These are phyloP conservation scores for Candida sanyaensis DNA, from an alignment of 1,139 yeast genomes.

Conservation along the genomic window DNA sequence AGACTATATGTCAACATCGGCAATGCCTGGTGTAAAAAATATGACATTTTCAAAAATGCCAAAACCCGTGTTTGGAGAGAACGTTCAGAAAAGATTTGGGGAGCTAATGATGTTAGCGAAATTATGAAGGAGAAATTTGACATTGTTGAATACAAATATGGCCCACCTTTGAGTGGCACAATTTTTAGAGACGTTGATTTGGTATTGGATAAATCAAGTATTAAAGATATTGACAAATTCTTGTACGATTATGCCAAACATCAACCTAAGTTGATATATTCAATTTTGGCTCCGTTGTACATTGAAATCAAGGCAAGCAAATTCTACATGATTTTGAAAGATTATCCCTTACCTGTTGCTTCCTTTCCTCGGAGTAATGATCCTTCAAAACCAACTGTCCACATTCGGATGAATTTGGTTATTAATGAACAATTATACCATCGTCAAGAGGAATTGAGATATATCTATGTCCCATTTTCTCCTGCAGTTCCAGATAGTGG, in stretches of 20 bases:
- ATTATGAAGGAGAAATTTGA: slow-evolving; percentile 34
- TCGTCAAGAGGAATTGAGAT: slow-evolving; percentile 44
- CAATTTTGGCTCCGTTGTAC: slow-evolving; percentile 41
- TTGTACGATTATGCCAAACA: slow-evolving; percentile 38
- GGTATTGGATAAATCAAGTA: slow-evolving; percentile 26
- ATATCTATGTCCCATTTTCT: slow-evolving; percentile 47
- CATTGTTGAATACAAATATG: slow-evolving; percentile 35
- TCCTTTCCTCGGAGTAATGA: slow-evolving; percentile 39
- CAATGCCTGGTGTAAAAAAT: slow-evolving; percentile 65
- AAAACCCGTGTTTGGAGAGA: slow-evolving; percentile 29
- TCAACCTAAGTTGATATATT: slow-evolving; percentile 43
- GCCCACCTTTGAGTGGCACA: slow-evolving; percentile 38
- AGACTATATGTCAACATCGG: slow-evolving; percentile 52
- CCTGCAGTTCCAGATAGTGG: slow-evolving; percentile 34
- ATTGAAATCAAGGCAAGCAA: slow-evolving; percentile 32
- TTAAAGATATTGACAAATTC: slow-evolving; percentile 38
- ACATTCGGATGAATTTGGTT: slow-evolving; percentile 38
- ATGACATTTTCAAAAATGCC: slow-evolving; percentile 24
- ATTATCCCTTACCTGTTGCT: slow-evolving; percentile 44
- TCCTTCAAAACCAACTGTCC: slow-evolving; percentile 28
- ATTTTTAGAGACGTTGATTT: slow-evolving; percentile 35
- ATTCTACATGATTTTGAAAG: slow-evolving; percentile 35
- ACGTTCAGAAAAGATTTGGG: slow-evolving; percentile 34
- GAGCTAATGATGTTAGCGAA: slow-evolving; percentile 33
- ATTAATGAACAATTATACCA: slow-evolving; percentile 43